Conservation (phyloP, 148 eudicot species). For the Rhododendron molle region DNA sequence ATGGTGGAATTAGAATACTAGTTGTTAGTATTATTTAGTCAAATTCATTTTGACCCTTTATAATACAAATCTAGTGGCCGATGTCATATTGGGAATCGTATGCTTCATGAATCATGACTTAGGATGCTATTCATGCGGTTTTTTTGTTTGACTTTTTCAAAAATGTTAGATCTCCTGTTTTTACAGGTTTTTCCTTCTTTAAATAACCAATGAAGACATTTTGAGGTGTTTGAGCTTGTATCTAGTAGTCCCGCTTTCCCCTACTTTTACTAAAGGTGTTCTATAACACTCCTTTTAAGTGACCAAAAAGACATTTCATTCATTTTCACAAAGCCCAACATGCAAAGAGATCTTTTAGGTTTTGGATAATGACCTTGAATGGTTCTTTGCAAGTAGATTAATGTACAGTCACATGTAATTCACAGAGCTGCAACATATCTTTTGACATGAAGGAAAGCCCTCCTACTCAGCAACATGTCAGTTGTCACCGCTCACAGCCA, state of each 20-base stretch:
- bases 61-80: background rate
- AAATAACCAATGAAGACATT: background rate
- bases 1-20: background rate
- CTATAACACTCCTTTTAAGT: background rate
- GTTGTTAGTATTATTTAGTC: background rate
- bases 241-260: background rate
- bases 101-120: background rate
- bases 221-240: background rate
- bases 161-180: background rate
- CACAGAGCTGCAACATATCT: background rate
- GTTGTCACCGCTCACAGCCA: background rate
- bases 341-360: background rate
- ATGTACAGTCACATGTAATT: background rate
- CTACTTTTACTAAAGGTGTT: background rate
- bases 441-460: background rate
- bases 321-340: background rate
- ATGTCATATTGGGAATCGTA: background rate
- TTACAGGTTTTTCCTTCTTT: background rate
- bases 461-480: background rate
- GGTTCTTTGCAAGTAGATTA: background rate
- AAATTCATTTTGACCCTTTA: background rate
- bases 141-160: background rate
- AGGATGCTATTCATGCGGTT: background rate
- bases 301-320: background rate
- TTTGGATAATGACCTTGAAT: background rate